Evolutionary conservation across 2,329 filamentous ascomycete genomes (phyloP).

Genomic region (Apiospora hydei): DNA sequence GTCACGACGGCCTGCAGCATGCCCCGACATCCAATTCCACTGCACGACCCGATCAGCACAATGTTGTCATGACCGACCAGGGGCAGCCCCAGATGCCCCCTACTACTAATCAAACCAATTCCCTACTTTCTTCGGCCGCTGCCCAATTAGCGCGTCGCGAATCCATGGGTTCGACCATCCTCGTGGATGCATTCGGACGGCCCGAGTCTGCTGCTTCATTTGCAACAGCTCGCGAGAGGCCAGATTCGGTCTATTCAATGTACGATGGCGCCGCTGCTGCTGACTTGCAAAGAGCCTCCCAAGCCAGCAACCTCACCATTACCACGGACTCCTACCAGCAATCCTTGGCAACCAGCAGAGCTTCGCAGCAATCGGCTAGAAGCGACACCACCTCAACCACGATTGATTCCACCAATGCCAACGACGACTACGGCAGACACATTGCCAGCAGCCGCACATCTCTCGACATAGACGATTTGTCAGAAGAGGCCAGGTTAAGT

Average conservation of each 20-base stretch:
- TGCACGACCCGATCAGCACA: neutral
- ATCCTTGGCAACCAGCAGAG: conserved; percentile 30
- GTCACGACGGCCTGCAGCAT: conserved; percentile 20
- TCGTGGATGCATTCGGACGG: conserved; percentile 5
- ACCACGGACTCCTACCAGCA: conserved; percentile 31
- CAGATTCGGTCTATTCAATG: conserved; percentile 5
- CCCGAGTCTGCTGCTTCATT: conserved; percentile 26
- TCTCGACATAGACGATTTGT: neutral
- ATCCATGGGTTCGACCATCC: conserved; percentile 20
- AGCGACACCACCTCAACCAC: conserved; percentile 30
- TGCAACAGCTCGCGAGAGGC: conserved; percentile 25
- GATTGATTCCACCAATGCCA: neutral
- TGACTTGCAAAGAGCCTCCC: conserved; percentile 30
- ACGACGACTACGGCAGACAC: neutral
- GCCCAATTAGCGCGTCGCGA: neutral
- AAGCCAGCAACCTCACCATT: conserved; percentile 30
- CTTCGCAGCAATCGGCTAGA: conserved; percentile 31
- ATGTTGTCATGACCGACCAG: conserved; percentile 5
- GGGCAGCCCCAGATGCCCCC: conserved; percentile 7
- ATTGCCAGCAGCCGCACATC: conserved; percentile 5
- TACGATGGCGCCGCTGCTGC: conserved; percentile 8
- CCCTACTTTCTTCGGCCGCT: neutral
- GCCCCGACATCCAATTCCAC: neutral
- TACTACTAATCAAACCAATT: conserved; percentile 19
- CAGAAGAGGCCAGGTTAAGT: conserved; percentile 1